These are phyloP conservation scores for Akanthomyces uredinophilus DNA, from an alignment of 2,329 filamentous ascomycete species.

Conservation along the genomic window DNA sequence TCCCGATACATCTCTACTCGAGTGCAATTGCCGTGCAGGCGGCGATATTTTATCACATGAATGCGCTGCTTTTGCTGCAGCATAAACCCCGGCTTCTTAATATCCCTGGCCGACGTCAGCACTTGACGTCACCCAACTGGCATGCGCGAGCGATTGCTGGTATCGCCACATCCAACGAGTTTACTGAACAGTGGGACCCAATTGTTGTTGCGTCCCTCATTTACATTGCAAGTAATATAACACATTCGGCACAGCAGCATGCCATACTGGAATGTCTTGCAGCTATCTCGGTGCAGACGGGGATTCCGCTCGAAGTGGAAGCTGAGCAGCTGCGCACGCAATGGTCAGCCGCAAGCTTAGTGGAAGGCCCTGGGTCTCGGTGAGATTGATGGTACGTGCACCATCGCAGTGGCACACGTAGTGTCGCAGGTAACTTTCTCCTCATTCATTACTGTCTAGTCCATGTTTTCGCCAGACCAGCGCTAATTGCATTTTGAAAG, in stretches of 20 bases:
- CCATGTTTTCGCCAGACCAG: not conserved
- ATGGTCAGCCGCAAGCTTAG: constrained; percentile 6
- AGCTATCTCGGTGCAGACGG: constrained; percentile 16
- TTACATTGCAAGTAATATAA: constrained; percentile 23
- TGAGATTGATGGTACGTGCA: not conserved
- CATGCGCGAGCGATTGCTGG: constrained; percentile 28
- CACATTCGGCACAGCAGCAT: constrained; percentile 24
- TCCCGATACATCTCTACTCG: constrained; percentile 20
- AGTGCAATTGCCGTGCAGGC: constrained; percentile 20
- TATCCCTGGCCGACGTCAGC: constrained; percentile 9
- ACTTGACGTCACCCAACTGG: constrained; percentile 21
- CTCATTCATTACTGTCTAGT: not conserved
- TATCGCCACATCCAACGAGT: constrained; percentile 25
- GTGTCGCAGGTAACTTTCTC: not conserved
- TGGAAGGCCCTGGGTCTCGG: not conserved
- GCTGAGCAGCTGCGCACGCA: constrained; percentile 4
- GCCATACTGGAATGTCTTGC: constrained; percentile 19
- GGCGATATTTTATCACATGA: constrained; percentile 20
- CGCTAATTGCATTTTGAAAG: constrained; percentile 17
- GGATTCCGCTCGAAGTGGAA: constrained; percentile 18
- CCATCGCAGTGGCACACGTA: not conserved
- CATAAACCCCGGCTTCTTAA: constrained; percentile 21
- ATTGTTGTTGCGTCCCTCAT: constrained; percentile 25
- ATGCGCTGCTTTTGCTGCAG: constrained; percentile 19
- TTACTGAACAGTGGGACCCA: constrained; percentile 29